These are phyloP conservation scores for Coffea humblotiana DNA, from an alignment of 305 asterid species.

Conservation along the genomic window DNA sequence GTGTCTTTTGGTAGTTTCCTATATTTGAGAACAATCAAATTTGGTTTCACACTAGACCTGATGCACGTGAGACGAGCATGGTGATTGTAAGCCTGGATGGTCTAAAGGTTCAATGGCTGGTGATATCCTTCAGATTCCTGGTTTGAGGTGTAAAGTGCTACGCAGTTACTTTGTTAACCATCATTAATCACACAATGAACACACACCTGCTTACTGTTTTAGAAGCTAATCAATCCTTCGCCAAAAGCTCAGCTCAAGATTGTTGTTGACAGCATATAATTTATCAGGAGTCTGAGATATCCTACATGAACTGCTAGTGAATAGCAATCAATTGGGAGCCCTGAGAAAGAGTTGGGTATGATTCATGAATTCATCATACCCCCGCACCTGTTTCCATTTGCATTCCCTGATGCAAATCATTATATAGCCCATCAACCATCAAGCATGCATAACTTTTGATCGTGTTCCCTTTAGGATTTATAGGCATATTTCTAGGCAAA, in stretches of 20 bases:
- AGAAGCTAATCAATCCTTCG: not conserved
- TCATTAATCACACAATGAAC: not conserved
- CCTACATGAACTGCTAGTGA: not conserved
- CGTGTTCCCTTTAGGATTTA: not conserved
- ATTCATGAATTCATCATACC: conserved; percentile 10
- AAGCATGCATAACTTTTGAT: conserved; percentile 3
- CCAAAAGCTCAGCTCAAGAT: not conserved
- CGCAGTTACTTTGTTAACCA: not conserved
- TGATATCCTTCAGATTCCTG: not conserved
- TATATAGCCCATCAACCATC: not conserved
- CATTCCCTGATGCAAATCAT: not conserved
- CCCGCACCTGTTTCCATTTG: not conserved
- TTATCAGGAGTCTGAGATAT: not conserved
- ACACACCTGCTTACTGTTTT: not conserved
- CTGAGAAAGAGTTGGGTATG: not conserved
- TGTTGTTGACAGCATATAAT: not conserved
- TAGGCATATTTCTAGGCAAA: conserved; percentile 6
- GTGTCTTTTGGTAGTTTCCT: conserved; percentile 5
- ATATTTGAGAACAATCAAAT: not conserved
- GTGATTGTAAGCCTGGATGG: not conserved
- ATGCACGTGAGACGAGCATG: not conserved
- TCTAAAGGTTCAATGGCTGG: not conserved
- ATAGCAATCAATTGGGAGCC: not conserved
- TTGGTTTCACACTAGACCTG: not conserved
- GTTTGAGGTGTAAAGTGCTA: not conserved